Base-by-base conservation (phyloP, 495 filamentous ascomycete species). In the Penicillium canariense region DNA sequence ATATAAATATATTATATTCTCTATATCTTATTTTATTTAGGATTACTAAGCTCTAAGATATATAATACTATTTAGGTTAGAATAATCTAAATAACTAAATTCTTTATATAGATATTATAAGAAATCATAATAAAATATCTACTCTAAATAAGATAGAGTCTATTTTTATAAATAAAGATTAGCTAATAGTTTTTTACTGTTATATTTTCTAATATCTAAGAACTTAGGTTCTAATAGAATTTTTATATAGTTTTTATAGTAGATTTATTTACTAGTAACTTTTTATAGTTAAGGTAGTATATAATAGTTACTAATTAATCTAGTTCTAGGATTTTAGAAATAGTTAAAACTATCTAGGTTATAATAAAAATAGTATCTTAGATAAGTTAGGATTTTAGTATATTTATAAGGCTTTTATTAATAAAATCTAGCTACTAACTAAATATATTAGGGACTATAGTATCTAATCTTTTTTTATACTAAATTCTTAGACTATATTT, bases 401-500 rank as follows among this genome's bases (percentile, higher is more conserved):
- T 22, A 35, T 35, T 48, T 35, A 28, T 12, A 22, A 48, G 14
- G 27, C 46, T 34, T 17, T 34, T 10, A 7, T n/a, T 10, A 4
- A 48, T 32, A 35, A 48, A 48, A 20, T 48, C 18, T 0, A n/a
- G 46, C 4, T 25, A 15, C 4, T 27, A 27, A 26, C 35, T 50
- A 12, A 39, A 22, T n/a, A 26, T 40, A 50, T 38, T 27, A 28
- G 35, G 20, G 7, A 50, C 15, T 28, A 50, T 25, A 23, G n/a
- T 28, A 27, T 50, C 20, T 39, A 2, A 40, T 17, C 35, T 18
- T 27, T 50, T 50, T 18, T n/a, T 15, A 35, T 48, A 48, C 9
- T 48, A 48, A 22, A 34, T 32, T 22, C 35, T 20, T 48, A 48
- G 30, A 11, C 35, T 48, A 48, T 49, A 49, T 20, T 49, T 22